Conservation (phyloP, 2,329 filamentous ascomycete species). For the Ascochyta clinopodiicola region DNA sequence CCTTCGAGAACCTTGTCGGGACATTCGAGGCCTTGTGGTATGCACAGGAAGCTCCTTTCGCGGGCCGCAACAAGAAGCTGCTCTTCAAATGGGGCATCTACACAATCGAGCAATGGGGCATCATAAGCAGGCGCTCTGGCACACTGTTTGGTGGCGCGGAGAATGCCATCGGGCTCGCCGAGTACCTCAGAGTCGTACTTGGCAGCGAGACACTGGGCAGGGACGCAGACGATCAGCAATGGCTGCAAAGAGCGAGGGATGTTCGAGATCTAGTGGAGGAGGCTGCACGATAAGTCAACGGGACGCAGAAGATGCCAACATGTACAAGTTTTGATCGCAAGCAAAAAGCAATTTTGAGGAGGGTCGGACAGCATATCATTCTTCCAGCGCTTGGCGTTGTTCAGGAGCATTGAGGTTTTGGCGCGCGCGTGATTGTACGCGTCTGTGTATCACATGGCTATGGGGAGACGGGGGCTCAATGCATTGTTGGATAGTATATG, state of each 20-base stretch:
- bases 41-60: slow-evolving; percentile 69
- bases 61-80: slow-evolving; percentile 60
- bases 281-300: slow-evolving; percentile 28
- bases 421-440: slow-evolving; percentile 24
- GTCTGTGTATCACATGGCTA: slow-evolving; percentile 24
- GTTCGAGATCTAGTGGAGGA: slow-evolving; percentile 38
- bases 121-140: slow-evolving; percentile 60
- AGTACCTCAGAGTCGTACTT: slow-evolving; percentile 51
- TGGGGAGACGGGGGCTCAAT: not conserved
- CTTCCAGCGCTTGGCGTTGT: slow-evolving; percentile 41
- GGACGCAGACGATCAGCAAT: slow-evolving; percentile 44
- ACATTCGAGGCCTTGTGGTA: slow-evolving; percentile 72
- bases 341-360: not conserved
- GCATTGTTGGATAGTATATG: slow-evolving; percentile 13
- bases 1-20: slow-evolving; percentile 66
- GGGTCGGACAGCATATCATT: slow-evolving; percentile 17
- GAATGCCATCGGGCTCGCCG: slow-evolving; percentile 56
- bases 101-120: slow-evolving; percentile 66
- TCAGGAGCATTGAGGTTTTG: slow-evolving; percentile 31
- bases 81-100: slow-evolving; percentile 69
- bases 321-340: not conserved
- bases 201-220: slow-evolving; percentile 50
- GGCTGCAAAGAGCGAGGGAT: slow-evolving; percentile 39
- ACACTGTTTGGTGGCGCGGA: slow-evolving; percentile 66
- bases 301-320: not conserved